Evolutionary conservation across 2,329 filamentous ascomycete species (phyloP).

Genomic region (Sporothrix protearum): DNA sequence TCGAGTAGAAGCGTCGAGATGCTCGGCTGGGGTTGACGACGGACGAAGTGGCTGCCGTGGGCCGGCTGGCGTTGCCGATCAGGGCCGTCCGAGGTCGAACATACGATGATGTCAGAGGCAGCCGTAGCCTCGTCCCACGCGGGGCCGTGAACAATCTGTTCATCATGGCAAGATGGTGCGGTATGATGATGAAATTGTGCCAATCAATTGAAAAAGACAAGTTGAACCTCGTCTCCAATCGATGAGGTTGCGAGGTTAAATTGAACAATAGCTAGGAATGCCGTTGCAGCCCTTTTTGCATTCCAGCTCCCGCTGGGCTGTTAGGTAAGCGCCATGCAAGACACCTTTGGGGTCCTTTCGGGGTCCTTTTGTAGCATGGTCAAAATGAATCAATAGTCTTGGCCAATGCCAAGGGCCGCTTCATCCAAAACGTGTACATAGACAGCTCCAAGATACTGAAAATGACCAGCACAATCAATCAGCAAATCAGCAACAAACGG

Average conservation of each 20-base stretch:
- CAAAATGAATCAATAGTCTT: background rate
- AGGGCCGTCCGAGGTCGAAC: background rate
- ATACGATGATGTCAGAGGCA: background rate
- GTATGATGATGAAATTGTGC: too few species aligned
- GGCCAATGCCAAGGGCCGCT: background rate
- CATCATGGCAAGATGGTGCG: background rate
- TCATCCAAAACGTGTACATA: background rate
- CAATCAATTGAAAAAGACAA: too few species aligned
- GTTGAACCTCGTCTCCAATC: background rate
- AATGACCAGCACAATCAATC: background rate
- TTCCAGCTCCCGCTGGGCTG: background rate
- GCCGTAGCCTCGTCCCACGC: constrained; percentile 7
- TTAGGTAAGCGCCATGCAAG: constrained; percentile 4
- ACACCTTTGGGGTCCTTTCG: background rate
- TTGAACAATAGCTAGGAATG: background rate
- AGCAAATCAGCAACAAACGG: background rate
- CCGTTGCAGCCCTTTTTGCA: background rate
- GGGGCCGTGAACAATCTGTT: background rate
- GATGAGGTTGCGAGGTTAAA: too few species aligned
- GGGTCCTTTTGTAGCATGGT: background rate
- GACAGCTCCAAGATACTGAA: background rate
- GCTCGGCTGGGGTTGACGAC: background rate
- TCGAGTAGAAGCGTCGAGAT: background rate
- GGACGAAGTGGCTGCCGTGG: background rate
- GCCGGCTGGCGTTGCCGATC: background rate